These are phyloP conservation scores for Apiospora sp. DNA, from an alignment of 2,329 filamentous ascomycete species.

Conservation along the genomic window DNA sequence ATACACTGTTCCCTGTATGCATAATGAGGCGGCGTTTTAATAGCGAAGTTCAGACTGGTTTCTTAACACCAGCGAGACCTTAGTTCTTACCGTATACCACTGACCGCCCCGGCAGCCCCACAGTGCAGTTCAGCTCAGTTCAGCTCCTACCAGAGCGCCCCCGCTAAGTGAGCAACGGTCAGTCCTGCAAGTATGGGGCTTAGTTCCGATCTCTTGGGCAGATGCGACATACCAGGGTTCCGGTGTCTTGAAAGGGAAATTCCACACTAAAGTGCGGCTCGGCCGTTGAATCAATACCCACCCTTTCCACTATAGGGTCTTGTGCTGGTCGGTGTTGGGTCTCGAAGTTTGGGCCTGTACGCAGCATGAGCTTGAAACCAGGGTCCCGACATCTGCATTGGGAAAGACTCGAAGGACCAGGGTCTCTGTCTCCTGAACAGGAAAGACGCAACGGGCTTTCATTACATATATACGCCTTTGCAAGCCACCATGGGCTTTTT, in stretches of 20 bases:
- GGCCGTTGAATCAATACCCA: neutral
- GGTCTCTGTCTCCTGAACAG: constrained; percentile 15
- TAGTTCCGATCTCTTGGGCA: neutral
- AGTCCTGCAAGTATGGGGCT: too few species aligned
- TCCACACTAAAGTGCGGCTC: neutral
- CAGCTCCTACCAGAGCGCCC: neutral
- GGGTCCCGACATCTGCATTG: constrained; percentile 3
- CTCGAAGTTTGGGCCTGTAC: neutral
- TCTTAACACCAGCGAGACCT: neutral
- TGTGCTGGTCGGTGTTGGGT: neutral
- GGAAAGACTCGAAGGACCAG: neutral
- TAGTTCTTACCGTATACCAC: constrained; percentile 10
- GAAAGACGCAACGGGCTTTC: neutral
- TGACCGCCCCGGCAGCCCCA: constrained; percentile 1
- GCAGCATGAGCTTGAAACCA: neutral
- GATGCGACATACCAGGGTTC: neutral
- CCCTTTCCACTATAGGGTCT: neutral
- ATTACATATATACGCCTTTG: neutral
- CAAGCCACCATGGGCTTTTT: neutral
- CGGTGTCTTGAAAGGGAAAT: constrained; percentile 6
- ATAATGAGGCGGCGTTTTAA: neutral
- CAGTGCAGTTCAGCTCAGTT: neutral
- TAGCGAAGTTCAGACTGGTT: neutral
- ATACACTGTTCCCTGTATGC: neutral
- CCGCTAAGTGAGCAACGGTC: neutral